Percentiles rank a stretch among this genome's conserved stretches.
phyloP scores from a whole-genome alignment of 306 rosid genomes.

The Citrullus mucosospermus region DNA sequence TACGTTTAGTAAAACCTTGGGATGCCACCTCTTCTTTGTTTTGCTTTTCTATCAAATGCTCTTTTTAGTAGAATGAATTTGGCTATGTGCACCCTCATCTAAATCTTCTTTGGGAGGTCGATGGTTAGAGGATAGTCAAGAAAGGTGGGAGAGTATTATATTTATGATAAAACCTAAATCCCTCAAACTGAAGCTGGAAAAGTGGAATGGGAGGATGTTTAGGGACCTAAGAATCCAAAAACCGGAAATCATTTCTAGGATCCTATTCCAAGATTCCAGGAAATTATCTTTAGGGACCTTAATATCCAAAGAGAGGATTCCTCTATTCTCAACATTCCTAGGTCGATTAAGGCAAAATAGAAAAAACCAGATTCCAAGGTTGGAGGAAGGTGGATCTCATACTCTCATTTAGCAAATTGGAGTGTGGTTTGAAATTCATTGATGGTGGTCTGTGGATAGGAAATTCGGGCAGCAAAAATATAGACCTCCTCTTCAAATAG shows the following conservation, averaged over 20 bases:
- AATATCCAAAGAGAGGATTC: not conserved
- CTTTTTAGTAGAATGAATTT: not conserved
- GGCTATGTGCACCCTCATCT: not conserved
- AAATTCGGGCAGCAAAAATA: not conserved
- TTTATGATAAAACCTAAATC: not conserved
- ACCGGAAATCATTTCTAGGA: not conserved
- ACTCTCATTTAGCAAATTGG: not conserved
- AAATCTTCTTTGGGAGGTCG: not conserved
- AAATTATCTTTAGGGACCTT: too few species aligned
- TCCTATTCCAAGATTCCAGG: not conserved
- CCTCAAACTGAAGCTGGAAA: not conserved
- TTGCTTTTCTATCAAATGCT: not conserved
- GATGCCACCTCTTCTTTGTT: not conserved
- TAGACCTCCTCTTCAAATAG: not conserved
- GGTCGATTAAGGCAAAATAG: not conserved
- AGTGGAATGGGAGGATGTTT: not conserved
- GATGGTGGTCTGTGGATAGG: not conserved
- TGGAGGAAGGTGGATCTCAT: not conserved
- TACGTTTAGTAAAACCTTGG: not conserved
- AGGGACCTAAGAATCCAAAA: not conserved
- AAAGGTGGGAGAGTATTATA: not conserved
- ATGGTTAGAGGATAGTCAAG: not conserved
- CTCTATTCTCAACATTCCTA: not conserved
- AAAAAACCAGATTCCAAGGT: not conserved
- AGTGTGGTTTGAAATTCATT: not conserved